Conservation (phyloP, 164 flowering plant species). For the Echeveria elegans region DNA sequence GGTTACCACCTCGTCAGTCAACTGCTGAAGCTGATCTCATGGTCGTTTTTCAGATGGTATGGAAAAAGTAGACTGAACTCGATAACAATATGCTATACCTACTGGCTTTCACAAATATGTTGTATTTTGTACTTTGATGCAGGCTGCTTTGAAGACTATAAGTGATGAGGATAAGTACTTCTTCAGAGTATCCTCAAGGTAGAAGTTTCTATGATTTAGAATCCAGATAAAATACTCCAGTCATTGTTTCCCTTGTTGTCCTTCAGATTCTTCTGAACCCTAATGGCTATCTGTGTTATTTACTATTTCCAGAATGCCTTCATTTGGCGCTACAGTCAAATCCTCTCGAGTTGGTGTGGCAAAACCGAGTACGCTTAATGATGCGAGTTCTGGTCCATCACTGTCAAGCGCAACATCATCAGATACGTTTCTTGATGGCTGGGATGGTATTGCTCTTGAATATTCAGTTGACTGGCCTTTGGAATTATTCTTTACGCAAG, state of each 20-base stretch:
- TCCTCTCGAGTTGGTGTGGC: constrained; percentile 55
- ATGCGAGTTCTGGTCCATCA: constrained; percentile 32
- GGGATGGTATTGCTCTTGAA: constrained; percentile 97
- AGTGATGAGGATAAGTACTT: constrained; percentile 89
- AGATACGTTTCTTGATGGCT: constrained; percentile 71
- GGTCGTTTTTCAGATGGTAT: constrained; percentile 90
- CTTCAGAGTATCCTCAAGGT: constrained; percentile 82
- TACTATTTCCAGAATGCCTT: constrained; percentile 54
- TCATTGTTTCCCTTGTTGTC: neutral
- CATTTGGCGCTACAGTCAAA: constrained; percentile 52
- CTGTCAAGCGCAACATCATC: constrained; percentile 37
- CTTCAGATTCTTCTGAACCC: neutral
- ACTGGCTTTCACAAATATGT: neutral
- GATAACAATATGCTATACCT: neutral
- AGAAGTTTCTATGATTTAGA: constrained; percentile 7
- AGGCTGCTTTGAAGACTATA: constrained; percentile 94
- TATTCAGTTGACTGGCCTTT: constrained; percentile 97
- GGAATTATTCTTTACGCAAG: constrained; percentile 86
- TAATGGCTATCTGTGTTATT: neutral
- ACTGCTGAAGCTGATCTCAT: constrained; percentile 97
- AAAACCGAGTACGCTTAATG: constrained; percentile 38
- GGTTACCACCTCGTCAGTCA: constrained; percentile 92
- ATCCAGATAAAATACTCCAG: neutral
- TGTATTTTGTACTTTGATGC: constrained; percentile 16
- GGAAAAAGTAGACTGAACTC: neutral